Evolutionary conservation across 78 protist genomes (phyloP), one percentile per base, ranked within the genome.

Genomic region (Dictyostelium citrinum): DNA sequence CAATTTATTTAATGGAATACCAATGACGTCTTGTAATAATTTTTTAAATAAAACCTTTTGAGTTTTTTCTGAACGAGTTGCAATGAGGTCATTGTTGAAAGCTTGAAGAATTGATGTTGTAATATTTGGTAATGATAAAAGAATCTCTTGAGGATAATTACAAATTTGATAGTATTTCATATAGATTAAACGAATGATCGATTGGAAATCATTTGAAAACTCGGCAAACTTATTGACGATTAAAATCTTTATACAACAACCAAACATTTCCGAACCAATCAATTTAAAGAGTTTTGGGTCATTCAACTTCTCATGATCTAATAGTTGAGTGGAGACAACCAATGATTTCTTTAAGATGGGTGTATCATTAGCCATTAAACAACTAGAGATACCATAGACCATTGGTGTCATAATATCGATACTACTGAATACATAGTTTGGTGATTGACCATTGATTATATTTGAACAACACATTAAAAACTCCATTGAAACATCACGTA

Each of bases 121-220:
- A 33, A 88, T 33, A 82, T 88, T 88, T 35, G 85, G 93, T 27
- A 88, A 74, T 33, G 64, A n/a, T 29, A 79, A 11, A 20, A 88
- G 37, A 2, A 78, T 37, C 33, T 78, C 60, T 64, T 88, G 82
- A 31, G 86, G 70, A 5, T 3, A 31, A 17, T 35, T 35, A 16
- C 55, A 31, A 39, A 33, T 41, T 39, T 60, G 35, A 61, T 43
- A 24, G 27, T 77, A 82, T 78, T 76, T 78, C n/a, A 78, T 58
- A 43, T 88, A 88, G 71, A 88, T 88, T 14, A 55, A 35, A 35
- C 76, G 64, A 27, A 88, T 31, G 29, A 88, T n/a, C 4, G 60
- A 10, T 7, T 61, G 33, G 7, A 61, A 24, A n/a, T 88, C 85
- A 46, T 24, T 31, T 9, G 29, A 35, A 31, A 72, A 33, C 6